phyloP scores from a whole-genome alignment of 2,329 filamentous ascomycete genomes.

The Phialophora expanda region DNA sequence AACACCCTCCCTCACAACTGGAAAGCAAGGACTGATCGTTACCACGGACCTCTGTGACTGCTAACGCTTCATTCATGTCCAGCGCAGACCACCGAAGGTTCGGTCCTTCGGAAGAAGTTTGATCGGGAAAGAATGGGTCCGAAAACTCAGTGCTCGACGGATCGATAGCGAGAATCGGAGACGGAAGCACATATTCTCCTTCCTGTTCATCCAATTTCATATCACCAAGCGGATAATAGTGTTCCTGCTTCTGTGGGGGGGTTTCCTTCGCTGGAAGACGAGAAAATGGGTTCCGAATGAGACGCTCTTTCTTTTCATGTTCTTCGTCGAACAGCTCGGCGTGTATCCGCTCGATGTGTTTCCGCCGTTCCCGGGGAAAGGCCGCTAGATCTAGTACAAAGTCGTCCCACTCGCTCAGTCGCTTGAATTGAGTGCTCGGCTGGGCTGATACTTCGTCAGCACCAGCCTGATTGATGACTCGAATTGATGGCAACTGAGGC shows the following conservation, averaged over 20 bases:
- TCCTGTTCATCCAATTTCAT: conserved; percentile 36
- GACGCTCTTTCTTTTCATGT: conserved; percentile 17
- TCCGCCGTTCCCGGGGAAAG: conserved; percentile 38
- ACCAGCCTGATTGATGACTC: conserved; percentile 21
- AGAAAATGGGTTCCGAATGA: conserved; percentile 11
- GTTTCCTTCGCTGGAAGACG: conserved; percentile 6
- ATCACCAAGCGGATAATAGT: conserved; percentile 37
- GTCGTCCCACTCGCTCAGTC: conserved; percentile 37
- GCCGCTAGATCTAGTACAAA: conserved; percentile 38
- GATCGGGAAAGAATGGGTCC: neutral
- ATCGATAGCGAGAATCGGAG: conserved; percentile 31
- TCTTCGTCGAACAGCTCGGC: conserved; percentile 38
- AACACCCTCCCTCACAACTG: no score
- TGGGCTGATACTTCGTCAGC: conserved; percentile 13
- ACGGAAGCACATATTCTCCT: conserved; percentile 39
- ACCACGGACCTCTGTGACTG: neutral
- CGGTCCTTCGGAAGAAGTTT: neutral
- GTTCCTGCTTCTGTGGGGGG: conserved; percentile 25
- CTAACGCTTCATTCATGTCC: neutral
- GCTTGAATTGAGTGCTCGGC: conserved; percentile 21
- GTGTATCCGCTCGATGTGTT: conserved; percentile 38
- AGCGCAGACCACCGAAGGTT: neutral
- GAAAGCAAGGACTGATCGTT: neutral
- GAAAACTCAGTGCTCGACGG: conserved; percentile 21
- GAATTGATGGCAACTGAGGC: conserved; percentile 28